Base-by-base conservation (phyloP, 208 protist genomes). In the Wallacemonas sp. region DNA sequence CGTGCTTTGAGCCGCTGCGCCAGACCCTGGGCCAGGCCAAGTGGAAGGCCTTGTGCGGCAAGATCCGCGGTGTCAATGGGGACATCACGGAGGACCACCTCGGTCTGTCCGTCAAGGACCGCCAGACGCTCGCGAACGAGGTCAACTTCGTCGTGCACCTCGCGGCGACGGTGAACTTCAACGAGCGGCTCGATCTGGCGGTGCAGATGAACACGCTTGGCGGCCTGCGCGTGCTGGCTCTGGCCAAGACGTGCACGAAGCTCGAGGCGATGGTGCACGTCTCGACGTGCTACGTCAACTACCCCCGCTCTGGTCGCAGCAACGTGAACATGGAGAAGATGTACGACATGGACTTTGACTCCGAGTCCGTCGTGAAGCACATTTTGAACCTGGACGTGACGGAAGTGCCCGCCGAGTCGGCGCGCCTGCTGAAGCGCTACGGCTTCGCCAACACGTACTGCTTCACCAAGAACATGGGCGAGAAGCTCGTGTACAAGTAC, bases 381-480 rank as follows among this genome's bases (percentile, higher is more conserved):
- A 88, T 95, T 68, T 68, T 95, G 32, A 69, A 63, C n/a, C 60
- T 93, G 56, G 68, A 87, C 68, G 32, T 70, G 19, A 58, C 41
- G 17, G 83, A 95, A 66, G 70, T 95, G 27, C 68, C 62, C 30
- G 29, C 0, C 1, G 69, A 88, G 43, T 52, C 67, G 30, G 27
- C 32, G 17, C 23, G 65, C 47, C 44, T 91, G n/a, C 70, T 97
- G 3, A 78, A 88, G 55, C 58, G 77, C 36, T 78, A 84, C 56
- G 69, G 71, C 34, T 97, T 90, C 74, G 81, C 85, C 12, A 97
- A 97, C 76, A 97, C 92, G 16, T 97, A 97, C 76, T 94, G 89
- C 14, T 83, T 95, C 75, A 95, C 92, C 36, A 97, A 97, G 74
- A 80, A 62, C 52, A 81, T 97, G 39, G 81, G 85, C 26, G 92